Base-by-base conservation (phyloP, 2,329 filamentous ascomycete genomes). In the Stagonosporopsis tanaceti region DNA sequence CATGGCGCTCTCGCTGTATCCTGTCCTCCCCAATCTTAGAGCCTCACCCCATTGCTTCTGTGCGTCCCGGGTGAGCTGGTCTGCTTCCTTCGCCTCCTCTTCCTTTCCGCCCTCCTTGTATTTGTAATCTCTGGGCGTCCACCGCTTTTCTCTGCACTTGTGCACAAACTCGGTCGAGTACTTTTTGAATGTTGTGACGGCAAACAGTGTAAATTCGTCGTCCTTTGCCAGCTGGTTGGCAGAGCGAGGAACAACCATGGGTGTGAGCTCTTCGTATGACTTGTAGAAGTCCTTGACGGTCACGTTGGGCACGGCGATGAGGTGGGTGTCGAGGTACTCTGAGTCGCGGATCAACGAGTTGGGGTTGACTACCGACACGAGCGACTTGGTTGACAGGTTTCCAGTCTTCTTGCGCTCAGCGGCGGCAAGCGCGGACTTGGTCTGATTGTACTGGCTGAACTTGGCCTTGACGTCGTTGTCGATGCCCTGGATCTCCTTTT, bases 391-490 rank as follows among this genome's bases (percentile, higher is more conserved):
- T 22, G 93, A 86, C 45, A 99, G 89, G 76, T 97, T 99, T 63
- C 95, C 95, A 50, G 91, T 96, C 79, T 97, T 93, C 78, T 90
- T 93, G 67, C 94, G 87, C 77, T 97, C 89, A 48, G 97, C 82
- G 22, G 89, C 82, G 30, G 90, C 87, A 41, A 97, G 86, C 64
- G 89, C 94, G 51, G 91, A 90, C 81, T 96, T 97, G 73, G 94
- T 87, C 61, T 89, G 85, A 80, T 94, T 97, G 82, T 98, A 97
- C 79, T 97, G 93, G 76, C 87, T 91, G 81, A 94, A 93, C 78
- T 98, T 98, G 72, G 86, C 85, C 77, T 96, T 96, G 78, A 98
- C 91, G 75, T 98, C 95, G 76, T 93, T 97, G 81, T 99, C 95
- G 73, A 96, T 92, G 53, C 91, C 95, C 60, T 88, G 84, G 52